Evolutionary conservation across 208 protist genomes (phyloP).

Genomic region (Herpetomonas samuelpessoai): DNA sequence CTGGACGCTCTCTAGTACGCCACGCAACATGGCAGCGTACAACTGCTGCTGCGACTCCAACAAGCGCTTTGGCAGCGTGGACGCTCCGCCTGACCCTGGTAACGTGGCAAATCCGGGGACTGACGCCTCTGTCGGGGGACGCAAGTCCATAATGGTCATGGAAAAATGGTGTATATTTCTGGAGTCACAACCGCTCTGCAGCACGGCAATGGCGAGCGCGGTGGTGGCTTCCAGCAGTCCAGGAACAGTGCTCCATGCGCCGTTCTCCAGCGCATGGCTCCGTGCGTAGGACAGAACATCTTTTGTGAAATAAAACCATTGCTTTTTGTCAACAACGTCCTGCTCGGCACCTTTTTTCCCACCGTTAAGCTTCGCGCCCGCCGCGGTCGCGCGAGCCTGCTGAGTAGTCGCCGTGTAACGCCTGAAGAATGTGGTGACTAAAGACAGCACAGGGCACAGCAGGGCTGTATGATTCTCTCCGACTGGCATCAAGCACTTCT

Average conservation of each 20-base stretch:
- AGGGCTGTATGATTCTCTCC: slow-evolving; percentile 33
- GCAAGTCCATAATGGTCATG: not conserved
- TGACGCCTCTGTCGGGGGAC: not conserved
- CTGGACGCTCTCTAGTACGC: not conserved
- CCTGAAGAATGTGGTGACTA: slow-evolving; percentile 39
- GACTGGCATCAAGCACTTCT: slow-evolving; percentile 56
- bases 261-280: slow-evolving; percentile 37
- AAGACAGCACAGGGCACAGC: slow-evolving; percentile 30
- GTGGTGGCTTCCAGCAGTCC: not conserved
- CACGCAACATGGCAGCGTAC: not conserved
- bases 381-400: slow-evolving; percentile 3
- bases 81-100: no score
- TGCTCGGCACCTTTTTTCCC: slow-evolving; percentile 13
- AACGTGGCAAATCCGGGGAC: not conserved
- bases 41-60: not conserved
- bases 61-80: not conserved
- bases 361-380: not conserved
- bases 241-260: slow-evolving; percentile 16
- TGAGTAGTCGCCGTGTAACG: slow-evolving; percentile 12
- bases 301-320: slow-evolving; percentile 65
- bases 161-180: not conserved
- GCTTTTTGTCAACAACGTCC: slow-evolving; percentile 54
- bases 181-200: not conserved
- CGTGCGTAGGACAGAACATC: slow-evolving; percentile 60
- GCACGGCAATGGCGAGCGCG: not conserved